A percentile compares a stretch with the other conserved stretches of the same genome.
These are phyloP conservation scores for Colletotrichum siamense DNA, from an alignment of 2,329 filamentous ascomycete species.

Conservation along the genomic window DNA sequence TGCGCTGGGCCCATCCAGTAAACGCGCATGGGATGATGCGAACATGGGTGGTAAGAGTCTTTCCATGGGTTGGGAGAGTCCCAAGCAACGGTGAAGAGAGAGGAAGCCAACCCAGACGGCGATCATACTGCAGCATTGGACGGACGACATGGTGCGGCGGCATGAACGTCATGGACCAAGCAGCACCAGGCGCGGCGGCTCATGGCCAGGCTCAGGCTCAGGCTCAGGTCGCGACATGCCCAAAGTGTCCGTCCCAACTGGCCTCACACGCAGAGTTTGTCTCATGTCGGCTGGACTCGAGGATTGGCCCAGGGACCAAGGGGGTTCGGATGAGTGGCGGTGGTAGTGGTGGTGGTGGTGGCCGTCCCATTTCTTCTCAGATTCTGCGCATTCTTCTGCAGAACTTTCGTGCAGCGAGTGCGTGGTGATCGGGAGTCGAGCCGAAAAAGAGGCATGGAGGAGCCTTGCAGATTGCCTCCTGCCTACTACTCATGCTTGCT, in stretches of 20 bases:
- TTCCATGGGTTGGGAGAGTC: background rate
- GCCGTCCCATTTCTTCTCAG: background rate
- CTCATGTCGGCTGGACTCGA: background rate
- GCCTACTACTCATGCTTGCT: background rate
- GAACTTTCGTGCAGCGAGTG: background rate
- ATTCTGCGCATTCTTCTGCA: background rate
- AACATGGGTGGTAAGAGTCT: background rate
- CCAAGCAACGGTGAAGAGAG: background rate
- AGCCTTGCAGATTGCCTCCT: background rate
- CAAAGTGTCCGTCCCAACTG: conserved; percentile 8
- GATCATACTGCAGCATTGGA: conserved; percentile 19
- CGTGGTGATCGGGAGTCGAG: background rate
- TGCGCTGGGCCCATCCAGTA: background rate
- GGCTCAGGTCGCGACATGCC: background rate
- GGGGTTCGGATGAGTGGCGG: conserved; percentile 1
- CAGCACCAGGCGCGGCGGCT: background rate
- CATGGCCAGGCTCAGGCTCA: background rate
- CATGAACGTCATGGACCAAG: conserved; percentile 13
- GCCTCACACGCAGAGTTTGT: conserved; percentile 4
- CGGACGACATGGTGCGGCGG: conserved; percentile 16
- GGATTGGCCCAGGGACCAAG: conserved; percentile 2
- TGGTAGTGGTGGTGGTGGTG: background rate
- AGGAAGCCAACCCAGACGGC: conserved; percentile 3
- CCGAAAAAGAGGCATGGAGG: background rate
- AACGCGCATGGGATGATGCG: background rate